Conservation (phyloP, 1,139 yeast genomes). For the Cylindricascospora bacillispora region DNA sequence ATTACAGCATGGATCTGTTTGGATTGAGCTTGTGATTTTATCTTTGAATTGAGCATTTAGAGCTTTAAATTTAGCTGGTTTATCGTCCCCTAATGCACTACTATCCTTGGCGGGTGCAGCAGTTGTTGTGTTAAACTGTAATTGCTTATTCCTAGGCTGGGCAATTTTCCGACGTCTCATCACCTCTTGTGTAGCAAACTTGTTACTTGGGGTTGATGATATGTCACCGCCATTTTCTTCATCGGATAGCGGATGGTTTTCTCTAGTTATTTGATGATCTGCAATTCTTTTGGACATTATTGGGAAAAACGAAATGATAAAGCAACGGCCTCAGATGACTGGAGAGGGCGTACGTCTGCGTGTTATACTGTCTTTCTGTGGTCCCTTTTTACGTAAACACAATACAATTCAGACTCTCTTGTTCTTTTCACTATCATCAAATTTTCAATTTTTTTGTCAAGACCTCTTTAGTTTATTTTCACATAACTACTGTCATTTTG, state of each 20-base stretch:
- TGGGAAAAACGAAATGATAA: too few species aligned
- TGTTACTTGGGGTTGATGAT: constrained; percentile 18
- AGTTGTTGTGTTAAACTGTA: background rate
- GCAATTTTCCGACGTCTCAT: constrained; percentile 59
- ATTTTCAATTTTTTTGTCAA: too few species aligned
- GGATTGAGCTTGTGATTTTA: constrained; percentile 34
- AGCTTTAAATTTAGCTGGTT: constrained; percentile 40
- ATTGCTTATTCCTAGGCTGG: constrained; percentile 35
- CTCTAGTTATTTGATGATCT: constrained; percentile 42
- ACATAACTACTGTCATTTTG: too few species aligned
- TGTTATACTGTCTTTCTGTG: too few species aligned
- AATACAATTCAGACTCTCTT: too few species aligned
- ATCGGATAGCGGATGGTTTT: constrained; percentile 23
- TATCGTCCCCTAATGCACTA: constrained; percentile 5
- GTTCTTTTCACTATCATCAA: too few species aligned
- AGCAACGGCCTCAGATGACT: too few species aligned
- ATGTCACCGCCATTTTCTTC: constrained; percentile 31
- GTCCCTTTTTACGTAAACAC: too few species aligned
- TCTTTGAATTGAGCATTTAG: constrained; percentile 53
- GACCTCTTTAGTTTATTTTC: too few species aligned
- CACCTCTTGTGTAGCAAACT: constrained; percentile 45
- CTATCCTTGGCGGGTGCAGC: background rate
- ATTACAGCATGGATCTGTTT: constrained; percentile 41
- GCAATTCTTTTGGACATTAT: constrained; percentile 69
- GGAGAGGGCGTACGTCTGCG: too few species aligned